Base-by-base conservation (phyloP, 208 protist species). In the Acanthamoeba royreba region DNA sequence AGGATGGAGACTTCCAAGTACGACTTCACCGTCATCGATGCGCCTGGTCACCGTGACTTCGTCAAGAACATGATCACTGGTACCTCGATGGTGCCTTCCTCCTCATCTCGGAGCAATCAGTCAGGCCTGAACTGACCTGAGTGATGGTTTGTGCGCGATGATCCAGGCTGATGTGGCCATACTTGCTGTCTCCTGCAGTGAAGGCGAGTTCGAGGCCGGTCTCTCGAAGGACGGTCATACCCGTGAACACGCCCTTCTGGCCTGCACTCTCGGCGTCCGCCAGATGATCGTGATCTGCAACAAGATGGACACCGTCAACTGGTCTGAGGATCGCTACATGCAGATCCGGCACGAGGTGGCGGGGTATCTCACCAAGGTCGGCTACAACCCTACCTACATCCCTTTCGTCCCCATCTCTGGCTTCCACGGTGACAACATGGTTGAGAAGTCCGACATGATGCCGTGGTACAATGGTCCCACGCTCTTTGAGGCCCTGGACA, bases 1-100 rank as follows among this genome's bases (percentile, higher is more conserved):
- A 98, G 99, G 97, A 99, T 99, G 98, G 98, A 99, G 96, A 99
- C 99, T 31, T 15, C 88, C 69, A 99, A 99, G 95, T 98, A 98
- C 96, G 97, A 99, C 96, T 99, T 99, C 97, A 99, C 99, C 81
- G 98, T 99, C 97, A 99, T 99, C 95, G 99, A 99, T 97, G 99
- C 99, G 95, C 99, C 99, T 35, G 99, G 99, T 33, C 99, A 99
- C 94, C 97, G 99, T 93, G 99, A 99, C 97, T 99, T 99, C 97
- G 99, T 99, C 93, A 99, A 99, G 97, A 99, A 99, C 98, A 99
- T 99, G 99, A 99, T 99, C 96, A 99, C 98, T 86, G 99, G 99
- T 94, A 47, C 85, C 49, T 72, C 85, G 31, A 40, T 91, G 96
- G 49, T 55, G n/a, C n/a, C n/a, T n/a, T n/a, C n/a, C n/a, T n/a